phyloP scores from a whole-genome alignment of 2,329 filamentous ascomycete genomes.

The Pseudogymnoascus sp. region DNA sequence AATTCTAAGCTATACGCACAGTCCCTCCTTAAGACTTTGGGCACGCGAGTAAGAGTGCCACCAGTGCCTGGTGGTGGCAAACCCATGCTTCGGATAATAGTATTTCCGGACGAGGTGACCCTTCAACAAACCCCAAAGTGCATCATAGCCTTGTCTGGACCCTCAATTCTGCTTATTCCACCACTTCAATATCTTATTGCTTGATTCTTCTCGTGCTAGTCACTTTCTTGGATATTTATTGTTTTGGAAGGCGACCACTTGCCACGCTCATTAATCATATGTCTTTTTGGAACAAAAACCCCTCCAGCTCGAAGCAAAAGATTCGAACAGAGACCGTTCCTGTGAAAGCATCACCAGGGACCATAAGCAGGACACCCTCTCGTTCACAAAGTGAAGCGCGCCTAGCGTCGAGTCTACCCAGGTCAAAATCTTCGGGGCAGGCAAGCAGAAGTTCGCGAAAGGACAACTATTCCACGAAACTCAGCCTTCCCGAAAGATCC shows the following conservation, averaged over 20 bases:
- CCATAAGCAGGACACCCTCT: slow-evolving; percentile 3
- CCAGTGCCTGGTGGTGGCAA: background rate
- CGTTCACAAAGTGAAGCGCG: slow-evolving; percentile 7
- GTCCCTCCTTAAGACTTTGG: background rate
- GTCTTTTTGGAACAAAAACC: slow-evolving; percentile 12
- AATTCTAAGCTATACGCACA: too few relatives aligned
- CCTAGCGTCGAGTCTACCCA: background rate
- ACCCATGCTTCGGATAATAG: background rate
- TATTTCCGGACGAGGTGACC: background rate
- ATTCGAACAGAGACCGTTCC: slow-evolving; percentile 10
- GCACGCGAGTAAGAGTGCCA: too few relatives aligned
- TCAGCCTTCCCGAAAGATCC: background rate
- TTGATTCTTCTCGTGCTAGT: background rate
- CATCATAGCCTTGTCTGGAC: background rate
- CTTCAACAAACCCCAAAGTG: background rate
- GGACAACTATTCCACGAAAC: slow-evolving; percentile 6
- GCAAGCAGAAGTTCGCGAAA: background rate
- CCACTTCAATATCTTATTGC: slow-evolving; percentile 1
- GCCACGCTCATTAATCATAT: slow-evolving; percentile 8
- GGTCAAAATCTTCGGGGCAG: background rate
- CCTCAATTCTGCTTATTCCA: slow-evolving; percentile 2
- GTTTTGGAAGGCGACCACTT: background rate
- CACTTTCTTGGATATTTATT: background rate
- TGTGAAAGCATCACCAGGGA: background rate
- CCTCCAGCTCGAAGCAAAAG: slow-evolving; percentile 9